Conservation (phyloP, 495 filamentous ascomycete species). For the Platismatia glauca region DNA sequence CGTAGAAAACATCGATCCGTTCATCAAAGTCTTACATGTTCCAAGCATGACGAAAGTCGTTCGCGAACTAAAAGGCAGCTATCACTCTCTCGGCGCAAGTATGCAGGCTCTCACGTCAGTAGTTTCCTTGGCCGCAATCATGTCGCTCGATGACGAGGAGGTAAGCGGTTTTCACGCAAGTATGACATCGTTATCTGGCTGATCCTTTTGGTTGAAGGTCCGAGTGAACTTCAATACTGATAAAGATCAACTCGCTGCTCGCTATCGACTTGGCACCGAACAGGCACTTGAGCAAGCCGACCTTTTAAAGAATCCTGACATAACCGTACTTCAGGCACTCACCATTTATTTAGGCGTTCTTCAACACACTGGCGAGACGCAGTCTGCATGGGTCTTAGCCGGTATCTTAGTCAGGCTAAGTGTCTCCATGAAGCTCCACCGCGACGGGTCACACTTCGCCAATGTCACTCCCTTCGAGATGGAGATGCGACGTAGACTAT, state of each 20-base stretch:
- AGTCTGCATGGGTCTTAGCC: slow-evolving; percentile 36
- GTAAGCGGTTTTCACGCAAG: no score
- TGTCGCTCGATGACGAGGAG: slow-evolving; percentile 6
- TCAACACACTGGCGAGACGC: slow-evolving; percentile 30
- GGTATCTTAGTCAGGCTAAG: slow-evolving; percentile 37
- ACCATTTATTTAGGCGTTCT: slow-evolving; percentile 34
- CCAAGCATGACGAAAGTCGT: slow-evolving; percentile 4
- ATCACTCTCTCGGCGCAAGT: no score
- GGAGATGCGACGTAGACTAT: slow-evolving; percentile 59
- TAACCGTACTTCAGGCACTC: slow-evolving; percentile 39
- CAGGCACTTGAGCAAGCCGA: slow-evolving; percentile 46
- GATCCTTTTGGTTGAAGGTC: no score
- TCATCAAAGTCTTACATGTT: slow-evolving; percentile 5
- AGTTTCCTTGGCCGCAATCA: slow-evolving; percentile 4
- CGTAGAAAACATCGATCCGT: not conserved
- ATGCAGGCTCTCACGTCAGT: slow-evolving; percentile 6
- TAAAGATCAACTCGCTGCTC: slow-evolving; percentile 41
- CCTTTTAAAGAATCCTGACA: slow-evolving; percentile 31
- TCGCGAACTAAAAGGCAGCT: no score
- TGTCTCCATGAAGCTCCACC: slow-evolving; percentile 44
- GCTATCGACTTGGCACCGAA: slow-evolving; percentile 47
- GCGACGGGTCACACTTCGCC: slow-evolving; percentile 3
- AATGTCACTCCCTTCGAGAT: slow-evolving; percentile 42
- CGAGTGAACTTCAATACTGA: no score
- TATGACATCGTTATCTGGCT: no score